A percentile compares a stretch with the other conserved stretches of the same genome.
phyloP scores from a whole-genome alignment of 768 basidiomycete genomes.

The Megacollybia marginata region DNA sequence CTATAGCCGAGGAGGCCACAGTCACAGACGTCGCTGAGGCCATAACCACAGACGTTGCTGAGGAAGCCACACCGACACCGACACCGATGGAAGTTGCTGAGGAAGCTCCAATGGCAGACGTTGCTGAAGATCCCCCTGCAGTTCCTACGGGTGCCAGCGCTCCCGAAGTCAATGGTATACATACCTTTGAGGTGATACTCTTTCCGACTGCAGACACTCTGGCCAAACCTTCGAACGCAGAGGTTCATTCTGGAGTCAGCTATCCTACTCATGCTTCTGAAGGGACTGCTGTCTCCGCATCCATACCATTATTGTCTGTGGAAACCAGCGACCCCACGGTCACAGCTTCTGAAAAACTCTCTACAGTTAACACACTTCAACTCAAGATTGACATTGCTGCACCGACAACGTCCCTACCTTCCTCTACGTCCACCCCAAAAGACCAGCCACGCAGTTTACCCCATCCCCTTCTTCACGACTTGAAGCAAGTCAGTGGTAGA shows the following conservation, averaged over 20 bases:
- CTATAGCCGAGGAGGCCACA: background rate
- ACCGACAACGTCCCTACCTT: background rate
- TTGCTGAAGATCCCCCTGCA: background rate
- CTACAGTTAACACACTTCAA: background rate
- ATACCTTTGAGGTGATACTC: background rate
- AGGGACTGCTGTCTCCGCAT: background rate
- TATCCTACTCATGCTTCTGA: background rate
- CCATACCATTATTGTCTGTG: background rate
- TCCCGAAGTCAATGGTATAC: background rate
- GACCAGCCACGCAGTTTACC: conserved; percentile 4
- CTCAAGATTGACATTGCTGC: background rate
- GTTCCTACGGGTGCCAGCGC: background rate
- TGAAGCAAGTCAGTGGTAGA: conserved; percentile 38
- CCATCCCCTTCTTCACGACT: conserved; percentile 37
- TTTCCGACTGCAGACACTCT: background rate
- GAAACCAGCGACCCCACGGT: background rate
- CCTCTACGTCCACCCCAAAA: background rate
- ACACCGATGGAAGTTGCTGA: too few relatives aligned
- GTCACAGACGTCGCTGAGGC: background rate
- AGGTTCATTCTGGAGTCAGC: background rate
- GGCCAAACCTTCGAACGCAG: background rate
- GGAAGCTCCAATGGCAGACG: background rate
- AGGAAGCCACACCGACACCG: background rate
- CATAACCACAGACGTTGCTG: background rate
- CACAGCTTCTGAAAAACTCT: background rate